These are phyloP conservation scores for Trichoderma polysporum DNA, from an alignment of 2,329 filamentous ascomycete genomes.

Conservation along the genomic window DNA sequence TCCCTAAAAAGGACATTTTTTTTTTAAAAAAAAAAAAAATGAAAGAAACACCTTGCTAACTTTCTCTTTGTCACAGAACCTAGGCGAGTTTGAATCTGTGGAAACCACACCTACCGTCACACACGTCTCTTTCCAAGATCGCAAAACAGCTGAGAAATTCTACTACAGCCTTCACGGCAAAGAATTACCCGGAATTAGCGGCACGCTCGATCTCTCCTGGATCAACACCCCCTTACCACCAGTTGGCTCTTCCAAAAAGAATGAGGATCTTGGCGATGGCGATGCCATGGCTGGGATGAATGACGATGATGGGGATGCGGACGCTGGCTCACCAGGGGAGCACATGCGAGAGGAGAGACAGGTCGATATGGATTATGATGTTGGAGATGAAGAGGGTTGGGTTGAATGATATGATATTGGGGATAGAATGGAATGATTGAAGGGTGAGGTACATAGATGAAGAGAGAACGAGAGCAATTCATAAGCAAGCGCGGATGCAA, in stretches of 20 bases:
- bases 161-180: constrained; percentile 57
- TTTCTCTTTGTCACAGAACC: constrained; percentile 42
- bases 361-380: constrained; percentile 54
- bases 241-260: constrained; percentile 23
- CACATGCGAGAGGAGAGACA: constrained; percentile 34
- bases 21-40: background rate
- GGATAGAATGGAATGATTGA: background rate
- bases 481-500: background rate
- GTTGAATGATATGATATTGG: constrained; percentile 24
- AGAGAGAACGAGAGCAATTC: background rate
- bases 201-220: constrained; percentile 67
- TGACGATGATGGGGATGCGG: constrained; percentile 24
- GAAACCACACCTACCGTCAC: constrained; percentile 48
- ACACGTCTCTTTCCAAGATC: constrained; percentile 63
- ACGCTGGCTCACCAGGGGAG: constrained; percentile 16
- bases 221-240: constrained; percentile 36
- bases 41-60: background rate
- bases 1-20: background rate
- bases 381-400: constrained; percentile 53
- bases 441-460: background rate
- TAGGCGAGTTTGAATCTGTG: constrained; percentile 63
- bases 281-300: constrained; percentile 30
- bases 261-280: constrained; percentile 20
- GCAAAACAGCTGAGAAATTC: constrained; percentile 70
- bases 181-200: constrained; percentile 60